Percentiles rank a stretch among this genome's conserved stretches.
Evolutionary conservation across 257 asterid genomes (phyloP).

Genomic region (Ilex asprella): DNA sequence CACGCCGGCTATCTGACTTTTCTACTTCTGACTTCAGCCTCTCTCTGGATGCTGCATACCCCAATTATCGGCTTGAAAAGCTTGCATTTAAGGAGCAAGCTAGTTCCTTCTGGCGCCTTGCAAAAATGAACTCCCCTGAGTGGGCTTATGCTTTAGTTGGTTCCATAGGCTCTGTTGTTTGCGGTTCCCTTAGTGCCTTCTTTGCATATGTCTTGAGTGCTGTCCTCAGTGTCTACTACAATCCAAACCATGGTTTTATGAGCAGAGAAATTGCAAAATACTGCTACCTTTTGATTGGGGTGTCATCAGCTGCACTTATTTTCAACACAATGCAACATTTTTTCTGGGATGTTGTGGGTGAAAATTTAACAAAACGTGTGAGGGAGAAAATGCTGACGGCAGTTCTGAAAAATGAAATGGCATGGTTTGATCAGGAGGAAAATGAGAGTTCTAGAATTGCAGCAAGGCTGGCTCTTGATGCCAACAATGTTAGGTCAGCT

Average conservation of each 20-base stretch:
- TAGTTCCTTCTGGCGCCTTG: constrained; percentile 75
- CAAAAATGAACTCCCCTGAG: constrained; percentile 90
- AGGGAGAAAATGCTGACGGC: constrained; percentile 81
- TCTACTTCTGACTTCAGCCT: constrained; percentile 88
- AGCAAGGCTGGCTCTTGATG: constrained; percentile 88
- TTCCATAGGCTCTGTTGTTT: constrained; percentile 73
- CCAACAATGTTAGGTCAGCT: constrained; percentile 83
- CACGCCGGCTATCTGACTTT: constrained; percentile 80
- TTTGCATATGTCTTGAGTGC: constrained; percentile 88
- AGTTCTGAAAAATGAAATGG: constrained; percentile 75
- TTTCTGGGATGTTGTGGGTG: constrained; percentile 92
- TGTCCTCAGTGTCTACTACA: constrained; percentile 82
- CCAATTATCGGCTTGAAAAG: constrained; percentile 65
- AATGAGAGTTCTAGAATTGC: constrained; percentile 80
- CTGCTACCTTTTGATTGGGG: constrained; percentile 83
- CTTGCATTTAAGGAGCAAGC: constrained; percentile 89
- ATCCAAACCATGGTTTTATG: constrained; percentile 67
- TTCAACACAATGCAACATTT: constrained; percentile 85
- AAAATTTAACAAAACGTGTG: constrained; percentile 75
- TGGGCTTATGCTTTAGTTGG: constrained; percentile 82
- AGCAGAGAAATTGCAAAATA: constrained; percentile 66
- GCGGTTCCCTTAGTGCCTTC: constrained; percentile 92
- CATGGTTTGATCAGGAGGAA: constrained; percentile 95
- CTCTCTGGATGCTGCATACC: constrained; percentile 58
- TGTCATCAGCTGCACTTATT: constrained; percentile 82